A percentile compares a stretch with the other conserved stretches of the same genome.
These are phyloP conservation scores for Zymoseptoria ardabiliae DNA, from an alignment of 2,329 filamentous ascomycete species.

Conservation along the genomic window DNA sequence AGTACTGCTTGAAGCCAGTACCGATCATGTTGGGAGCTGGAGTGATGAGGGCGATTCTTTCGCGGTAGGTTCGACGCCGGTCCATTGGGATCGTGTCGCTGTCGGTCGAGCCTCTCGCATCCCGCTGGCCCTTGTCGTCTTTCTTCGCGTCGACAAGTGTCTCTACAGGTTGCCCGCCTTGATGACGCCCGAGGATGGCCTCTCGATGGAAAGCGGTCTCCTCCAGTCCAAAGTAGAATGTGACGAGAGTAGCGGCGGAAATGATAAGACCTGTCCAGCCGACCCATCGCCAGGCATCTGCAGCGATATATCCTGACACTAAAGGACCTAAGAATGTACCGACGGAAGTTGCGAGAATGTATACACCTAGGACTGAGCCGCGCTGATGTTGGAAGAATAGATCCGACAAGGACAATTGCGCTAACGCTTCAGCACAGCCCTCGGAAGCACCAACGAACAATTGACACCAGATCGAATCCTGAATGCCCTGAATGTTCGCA, in stretches of 20 bases:
- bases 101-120: constrained; percentile 5
- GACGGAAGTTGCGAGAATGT: constrained; percentile 49
- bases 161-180: constrained; percentile 10
- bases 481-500: constrained; percentile 36
- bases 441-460: constrained; percentile 53
- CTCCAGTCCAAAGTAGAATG: constrained; percentile 47
- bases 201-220: constrained; percentile 46
- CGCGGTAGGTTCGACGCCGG: constrained; percentile 44
- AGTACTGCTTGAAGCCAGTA: constrained; percentile 48
- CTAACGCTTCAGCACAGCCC: constrained; percentile 49
- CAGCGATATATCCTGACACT: constrained; percentile 46
- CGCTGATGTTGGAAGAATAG: constrained; percentile 53
- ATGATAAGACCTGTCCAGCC: constrained; percentile 47
- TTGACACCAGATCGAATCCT: constrained; percentile 49
- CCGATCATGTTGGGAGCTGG: constrained; percentile 49
- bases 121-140: background rate
- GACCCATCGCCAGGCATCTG: constrained; percentile 48
- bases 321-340: constrained; percentile 51
- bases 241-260: constrained; percentile 40
- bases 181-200: constrained; percentile 28
- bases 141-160: constrained; percentile 9
- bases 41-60: constrained; percentile 51
- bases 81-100: constrained; percentile 5
- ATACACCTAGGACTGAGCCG: constrained; percentile 48
- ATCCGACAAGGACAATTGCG: constrained; percentile 51